phyloP scores from a whole-genome alignment of 164 flowering plant genomes.

The Annona squamosa region DNA sequence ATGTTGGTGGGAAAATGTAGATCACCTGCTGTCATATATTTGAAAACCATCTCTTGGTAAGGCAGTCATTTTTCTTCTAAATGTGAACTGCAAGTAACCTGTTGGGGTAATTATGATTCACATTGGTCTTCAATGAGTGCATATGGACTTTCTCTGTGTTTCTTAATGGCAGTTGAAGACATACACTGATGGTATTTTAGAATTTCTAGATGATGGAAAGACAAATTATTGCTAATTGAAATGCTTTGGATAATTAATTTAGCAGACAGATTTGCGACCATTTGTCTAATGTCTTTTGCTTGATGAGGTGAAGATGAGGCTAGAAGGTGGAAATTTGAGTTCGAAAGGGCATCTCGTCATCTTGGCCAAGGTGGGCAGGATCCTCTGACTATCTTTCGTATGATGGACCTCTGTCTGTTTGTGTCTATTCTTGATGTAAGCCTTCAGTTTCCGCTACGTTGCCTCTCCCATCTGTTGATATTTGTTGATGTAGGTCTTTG shows the following conservation, averaged over 20 bases:
- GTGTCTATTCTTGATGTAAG: neutral
- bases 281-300: neutral
- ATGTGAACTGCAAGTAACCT: neutral
- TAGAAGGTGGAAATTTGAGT: slow-evolving; percentile 4
- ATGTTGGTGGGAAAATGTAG: too few relatives aligned
- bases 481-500: slow-evolving; percentile 10
- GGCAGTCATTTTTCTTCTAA: neutral
- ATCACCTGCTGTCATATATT: too few relatives aligned
- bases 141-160: too few relatives aligned
- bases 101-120: too few relatives aligned
- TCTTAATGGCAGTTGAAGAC: too few relatives aligned
- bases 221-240: too few relatives aligned
- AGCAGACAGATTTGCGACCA: neutral
- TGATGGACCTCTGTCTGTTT: neutral
- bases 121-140: too few relatives aligned
- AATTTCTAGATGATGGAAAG: too few relatives aligned
- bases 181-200: too few relatives aligned
- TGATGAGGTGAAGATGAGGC: slow-evolving; percentile 7
- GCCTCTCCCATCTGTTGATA: neutral
- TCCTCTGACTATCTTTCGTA: neutral
- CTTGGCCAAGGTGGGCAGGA: slow-evolving; percentile 1
- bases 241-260: neutral
- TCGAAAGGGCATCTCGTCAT: slow-evolving; percentile 4
- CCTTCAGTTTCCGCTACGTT: neutral
- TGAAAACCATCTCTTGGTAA: too few relatives aligned